Conservation (phyloP, 257 asterid species). For the Solanum lycopersicoides region DNA sequence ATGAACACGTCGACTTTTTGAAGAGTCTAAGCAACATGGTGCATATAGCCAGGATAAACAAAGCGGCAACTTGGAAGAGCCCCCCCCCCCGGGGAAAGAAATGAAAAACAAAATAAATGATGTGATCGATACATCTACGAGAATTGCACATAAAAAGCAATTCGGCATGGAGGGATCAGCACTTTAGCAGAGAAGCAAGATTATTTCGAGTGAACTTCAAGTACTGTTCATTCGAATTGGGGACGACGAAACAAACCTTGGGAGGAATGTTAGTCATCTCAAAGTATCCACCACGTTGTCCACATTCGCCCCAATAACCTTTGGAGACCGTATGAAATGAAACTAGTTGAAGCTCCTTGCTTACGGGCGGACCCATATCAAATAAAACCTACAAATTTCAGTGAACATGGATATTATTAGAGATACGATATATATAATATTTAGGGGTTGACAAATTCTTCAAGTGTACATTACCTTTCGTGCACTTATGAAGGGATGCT, state of each 20-base stretch:
- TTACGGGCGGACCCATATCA: slow-evolving; percentile 78
- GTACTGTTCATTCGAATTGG: neutral
- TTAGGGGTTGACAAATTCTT: neutral
- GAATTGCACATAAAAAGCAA: neutral
- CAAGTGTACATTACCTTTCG: slow-evolving; percentile 41
- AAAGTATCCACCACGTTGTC: slow-evolving; percentile 98
- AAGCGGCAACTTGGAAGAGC: too few relatives aligned
- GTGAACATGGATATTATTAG: neutral
- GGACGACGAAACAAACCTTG: slow-evolving; percentile 27
- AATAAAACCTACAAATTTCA: slow-evolving; percentile 43
- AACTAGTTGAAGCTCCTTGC: slow-evolving; percentile 73
- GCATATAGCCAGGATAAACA: too few relatives aligned
- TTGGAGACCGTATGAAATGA: slow-evolving; percentile 96
- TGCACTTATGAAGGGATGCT: slow-evolving; percentile 90
- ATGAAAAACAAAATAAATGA: neutral
- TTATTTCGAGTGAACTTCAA: neutral
- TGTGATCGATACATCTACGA: neutral
- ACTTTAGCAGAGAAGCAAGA: neutral
- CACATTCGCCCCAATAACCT: slow-evolving; percentile 97
- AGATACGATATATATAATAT: neutral
- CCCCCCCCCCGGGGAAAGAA: neutral
- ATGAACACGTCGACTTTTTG: neutral
- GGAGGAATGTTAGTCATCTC: slow-evolving; percentile 94
- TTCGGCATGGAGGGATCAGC: neutral
- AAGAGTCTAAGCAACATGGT: too few relatives aligned